Percentiles rank a stretch among this genome's conserved stretches.
These are phyloP conservation scores for Hypomyces rosellus DNA, from an alignment of 2,329 filamentous ascomycete species.

Conservation along the genomic window DNA sequence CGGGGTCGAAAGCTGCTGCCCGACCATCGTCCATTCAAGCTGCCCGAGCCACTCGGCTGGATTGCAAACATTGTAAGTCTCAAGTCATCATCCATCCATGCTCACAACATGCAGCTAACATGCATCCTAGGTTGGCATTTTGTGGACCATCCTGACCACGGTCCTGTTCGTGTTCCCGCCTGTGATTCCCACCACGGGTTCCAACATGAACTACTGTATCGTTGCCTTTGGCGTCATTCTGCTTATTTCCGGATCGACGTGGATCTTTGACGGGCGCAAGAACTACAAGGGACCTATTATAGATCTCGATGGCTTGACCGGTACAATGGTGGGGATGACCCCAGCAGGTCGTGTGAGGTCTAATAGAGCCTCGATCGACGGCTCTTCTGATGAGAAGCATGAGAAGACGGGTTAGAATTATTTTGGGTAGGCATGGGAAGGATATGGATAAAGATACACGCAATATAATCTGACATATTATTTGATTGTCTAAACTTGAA, in stretches of 20 bases:
- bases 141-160: constrained; percentile 63
- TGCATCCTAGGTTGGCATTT: constrained; percentile 42
- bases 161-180: constrained; percentile 72
- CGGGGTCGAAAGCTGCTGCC: constrained; percentile 62
- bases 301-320: constrained; percentile 6
- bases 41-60: constrained; percentile 32
- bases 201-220: constrained; percentile 60
- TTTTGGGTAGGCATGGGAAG: neutral
- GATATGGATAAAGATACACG: neutral
- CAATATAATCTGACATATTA: neutral
- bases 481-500: neutral
- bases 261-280: constrained; percentile 44
- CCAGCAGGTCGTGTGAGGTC: neutral
- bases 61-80: constrained; percentile 22
- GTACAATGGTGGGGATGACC: constrained; percentile 5
- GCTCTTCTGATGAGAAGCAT: neutral
- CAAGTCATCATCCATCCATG: neutral
- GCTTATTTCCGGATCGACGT: constrained; percentile 36
- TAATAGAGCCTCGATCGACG: neutral
- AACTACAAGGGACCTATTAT: constrained; percentile 34
- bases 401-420: neutral
- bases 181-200: constrained; percentile 53
- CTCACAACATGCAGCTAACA: neutral
- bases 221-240: constrained; percentile 44
- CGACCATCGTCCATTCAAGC: constrained; percentile 33